Evolutionary conservation across 306 rosid species (phyloP).

Genomic region (Medicago arabica): DNA sequence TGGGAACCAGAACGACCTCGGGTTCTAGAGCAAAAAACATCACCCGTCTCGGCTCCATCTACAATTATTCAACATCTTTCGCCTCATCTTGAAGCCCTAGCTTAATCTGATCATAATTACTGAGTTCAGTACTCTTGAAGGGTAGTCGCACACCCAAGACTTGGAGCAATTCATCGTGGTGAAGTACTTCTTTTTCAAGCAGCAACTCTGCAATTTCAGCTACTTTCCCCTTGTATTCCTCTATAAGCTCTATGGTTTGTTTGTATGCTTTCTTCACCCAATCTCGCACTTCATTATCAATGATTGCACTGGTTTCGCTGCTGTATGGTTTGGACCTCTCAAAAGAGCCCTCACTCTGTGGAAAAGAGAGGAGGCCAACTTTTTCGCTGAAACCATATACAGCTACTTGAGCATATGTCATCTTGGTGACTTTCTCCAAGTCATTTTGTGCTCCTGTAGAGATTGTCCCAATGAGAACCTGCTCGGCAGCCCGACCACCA

Average conservation of each 20-base stretch:
- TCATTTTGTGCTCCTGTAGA: slow-evolving; percentile 95
- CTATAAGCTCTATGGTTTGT: slow-evolving; percentile 61
- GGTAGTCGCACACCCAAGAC: slow-evolving; percentile 76
- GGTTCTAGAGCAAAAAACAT: neutral
- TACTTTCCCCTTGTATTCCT: slow-evolving; percentile 78
- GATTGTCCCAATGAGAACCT: slow-evolving; percentile 84
- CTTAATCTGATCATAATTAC: neutral
- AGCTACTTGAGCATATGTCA: slow-evolving; percentile 96
- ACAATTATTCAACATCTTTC: neutral
- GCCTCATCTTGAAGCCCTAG: neutral
- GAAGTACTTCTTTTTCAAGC: slow-evolving; percentile 95
- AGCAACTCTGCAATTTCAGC: slow-evolving; percentile 80
- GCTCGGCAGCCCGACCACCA: slow-evolving; percentile 95
- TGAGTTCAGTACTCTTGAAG: slow-evolving; percentile 40
- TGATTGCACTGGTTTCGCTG: slow-evolving; percentile 80
- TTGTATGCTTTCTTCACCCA: slow-evolving; percentile 81
- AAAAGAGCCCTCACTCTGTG: slow-evolving; percentile 64
- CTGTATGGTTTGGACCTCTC: slow-evolving; percentile 86
- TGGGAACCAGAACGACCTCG: neutral
- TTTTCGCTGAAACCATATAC: slow-evolving; percentile 90
- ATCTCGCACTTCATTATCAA: slow-evolving; percentile 84
- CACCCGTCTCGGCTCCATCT: neutral
- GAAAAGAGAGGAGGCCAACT: slow-evolving; percentile 94
- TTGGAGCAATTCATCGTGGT: slow-evolving; percentile 71
- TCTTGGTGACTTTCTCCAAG: slow-evolving; percentile 91